A percentile compares a stretch with the other conserved stretches of the same genome.
These are phyloP conservation scores for Heterobasidion occidentale DNA, from an alignment of 1,284 basidiomycete genomes.

Conservation along the genomic window DNA sequence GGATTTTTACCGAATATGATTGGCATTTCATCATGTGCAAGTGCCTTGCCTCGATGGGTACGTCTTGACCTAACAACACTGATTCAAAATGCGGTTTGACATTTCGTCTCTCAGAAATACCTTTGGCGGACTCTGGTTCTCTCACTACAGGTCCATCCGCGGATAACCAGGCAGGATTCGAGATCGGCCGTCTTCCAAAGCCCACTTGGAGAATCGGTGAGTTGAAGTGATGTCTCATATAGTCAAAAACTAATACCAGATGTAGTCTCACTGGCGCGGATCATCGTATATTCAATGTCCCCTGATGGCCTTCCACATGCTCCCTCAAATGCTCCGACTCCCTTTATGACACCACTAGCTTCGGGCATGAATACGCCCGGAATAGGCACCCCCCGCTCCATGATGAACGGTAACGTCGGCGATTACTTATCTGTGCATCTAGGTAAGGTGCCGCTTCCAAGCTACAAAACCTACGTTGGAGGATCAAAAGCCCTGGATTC, in stretches of 20 bases:
- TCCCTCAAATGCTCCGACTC: slow-evolving; percentile 43
- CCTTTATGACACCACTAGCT: slow-evolving; percentile 55
- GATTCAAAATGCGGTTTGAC: background rate
- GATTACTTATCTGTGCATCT: slow-evolving; percentile 61
- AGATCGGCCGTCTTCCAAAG: slow-evolving; percentile 58
- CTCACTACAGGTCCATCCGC: slow-evolving; percentile 64
- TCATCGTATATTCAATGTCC: slow-evolving; percentile 89
- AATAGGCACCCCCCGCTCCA: slow-evolving; percentile 17
- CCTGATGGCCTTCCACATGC: slow-evolving; percentile 62
- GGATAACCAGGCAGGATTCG: slow-evolving; percentile 59
- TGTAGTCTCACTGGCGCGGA: slow-evolving; percentile 71
- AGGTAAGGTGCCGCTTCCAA: slow-evolving; percentile 28
- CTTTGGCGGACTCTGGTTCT: slow-evolving; percentile 63
- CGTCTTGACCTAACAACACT: slow-evolving; percentile 20
- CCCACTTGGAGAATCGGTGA: slow-evolving; percentile 61
- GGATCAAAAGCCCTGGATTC: slow-evolving; percentile 87
- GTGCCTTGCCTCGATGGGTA: slow-evolving; percentile 82
- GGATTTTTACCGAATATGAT: slow-evolving; percentile 83
- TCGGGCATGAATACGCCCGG: slow-evolving; percentile 55
- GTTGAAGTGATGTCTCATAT: slow-evolving; percentile 16
- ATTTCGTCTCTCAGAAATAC: slow-evolving; percentile 44
- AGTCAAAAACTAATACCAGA: background rate
- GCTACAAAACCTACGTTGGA: slow-evolving; percentile 59
- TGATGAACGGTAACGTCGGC: slow-evolving; percentile 29
- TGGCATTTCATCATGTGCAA: slow-evolving; percentile 90